Evolutionary conservation across 2,329 filamentous ascomycete genomes (phyloP), one percentile per base, ranked within the genome.

Genomic region (Colletotrichum lindemuthianum): DNA sequence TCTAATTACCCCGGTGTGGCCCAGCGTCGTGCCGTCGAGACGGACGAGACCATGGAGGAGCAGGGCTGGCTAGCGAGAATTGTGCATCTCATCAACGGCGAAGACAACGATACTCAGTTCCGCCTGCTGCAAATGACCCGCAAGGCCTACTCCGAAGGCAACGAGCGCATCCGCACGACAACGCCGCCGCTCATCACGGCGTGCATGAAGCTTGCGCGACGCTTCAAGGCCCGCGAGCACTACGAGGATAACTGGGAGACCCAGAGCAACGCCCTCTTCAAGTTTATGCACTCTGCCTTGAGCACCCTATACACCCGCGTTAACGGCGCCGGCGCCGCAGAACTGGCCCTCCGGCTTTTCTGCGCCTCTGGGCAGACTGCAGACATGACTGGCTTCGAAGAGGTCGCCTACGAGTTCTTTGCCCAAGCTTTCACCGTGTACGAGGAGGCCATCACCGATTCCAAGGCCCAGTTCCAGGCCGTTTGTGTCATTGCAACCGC

Each of bases 351-450:
- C 52, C 91, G 96, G 2, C 83, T 98, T 13, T 99, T 98, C 75
- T 90, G 96, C 70, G 89, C 92, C 45, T 96, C 93, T 73, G 96
- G 96, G 24, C 94, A 97, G 79, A 91, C 96, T 37, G 94, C 96
- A 10, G 94, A 97, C 72, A 90, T 96, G 77, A 92, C 89, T 10
- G 92, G 91, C 2, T 96, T 97, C 70, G 95, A 99, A 75, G 96
- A 99, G 79, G 93, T 97, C 45, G 92, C 93, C 10, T 99, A 99
- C 76, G 96, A 99, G 75, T 99, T 96, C 81, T 98, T 97, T 71
- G 96, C 96, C 0, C 96, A 99, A 77, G 95, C 96, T 0, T 99
- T 99, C 72, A 98, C 95, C 0, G 93, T 98, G 8, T 99, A 99
- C 74, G 96, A 99, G 75, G 96, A 99, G 77, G 91, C 93, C 0